Evolutionary conservation across 208 protist species (phyloP).

Genomic region (Borovskyia barvae): DNA sequence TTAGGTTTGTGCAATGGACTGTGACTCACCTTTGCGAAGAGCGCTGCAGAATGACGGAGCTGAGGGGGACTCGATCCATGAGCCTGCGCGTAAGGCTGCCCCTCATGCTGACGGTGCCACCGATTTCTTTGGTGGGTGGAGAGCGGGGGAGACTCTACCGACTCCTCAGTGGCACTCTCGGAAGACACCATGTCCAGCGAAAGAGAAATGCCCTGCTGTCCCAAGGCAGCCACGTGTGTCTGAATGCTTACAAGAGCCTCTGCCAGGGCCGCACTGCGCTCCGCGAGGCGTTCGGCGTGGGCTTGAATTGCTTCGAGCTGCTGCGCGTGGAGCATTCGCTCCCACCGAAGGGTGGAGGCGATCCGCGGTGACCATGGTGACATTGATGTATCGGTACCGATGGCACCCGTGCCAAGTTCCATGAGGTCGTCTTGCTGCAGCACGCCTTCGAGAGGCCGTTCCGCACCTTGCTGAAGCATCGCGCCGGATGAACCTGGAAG

Average conservation of each 20-base stretch:
- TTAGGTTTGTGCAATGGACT: constrained; percentile 28
- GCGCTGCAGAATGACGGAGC: neutral
- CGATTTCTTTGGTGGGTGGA: too few species aligned
- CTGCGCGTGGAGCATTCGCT: constrained; percentile 49
- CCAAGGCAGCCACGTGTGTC: constrained; percentile 20
- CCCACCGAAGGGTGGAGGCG: constrained; percentile 40
- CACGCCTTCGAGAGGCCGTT: too few species aligned
- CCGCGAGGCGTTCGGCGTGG: constrained; percentile 58
- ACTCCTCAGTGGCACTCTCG: constrained; percentile 12
- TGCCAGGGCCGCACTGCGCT: constrained; percentile 45
- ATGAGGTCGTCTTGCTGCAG: too few species aligned
- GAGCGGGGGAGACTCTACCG: neutral
- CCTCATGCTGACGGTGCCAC: too few species aligned
- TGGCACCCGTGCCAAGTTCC: too few species aligned
- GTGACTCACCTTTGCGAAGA: constrained; percentile 19
- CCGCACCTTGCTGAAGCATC: too few species aligned
- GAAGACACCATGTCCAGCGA: constrained; percentile 9
- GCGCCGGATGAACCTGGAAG: too few species aligned
- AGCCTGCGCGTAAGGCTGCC: too few species aligned
- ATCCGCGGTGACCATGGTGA: constrained; percentile 58
- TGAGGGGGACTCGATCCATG: too few species aligned
- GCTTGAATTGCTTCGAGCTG: constrained; percentile 71
- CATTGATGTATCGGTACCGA: constrained; percentile 12
- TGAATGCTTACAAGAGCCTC: constrained; percentile 43
- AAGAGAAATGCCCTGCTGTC: constrained; percentile 12